Evolutionary conservation across 192 early-diverging fungal genomes (phyloP), one percentile per base, ranked within the genome.

Genomic region (Gaertneriomyces semiglobifer): DNA sequence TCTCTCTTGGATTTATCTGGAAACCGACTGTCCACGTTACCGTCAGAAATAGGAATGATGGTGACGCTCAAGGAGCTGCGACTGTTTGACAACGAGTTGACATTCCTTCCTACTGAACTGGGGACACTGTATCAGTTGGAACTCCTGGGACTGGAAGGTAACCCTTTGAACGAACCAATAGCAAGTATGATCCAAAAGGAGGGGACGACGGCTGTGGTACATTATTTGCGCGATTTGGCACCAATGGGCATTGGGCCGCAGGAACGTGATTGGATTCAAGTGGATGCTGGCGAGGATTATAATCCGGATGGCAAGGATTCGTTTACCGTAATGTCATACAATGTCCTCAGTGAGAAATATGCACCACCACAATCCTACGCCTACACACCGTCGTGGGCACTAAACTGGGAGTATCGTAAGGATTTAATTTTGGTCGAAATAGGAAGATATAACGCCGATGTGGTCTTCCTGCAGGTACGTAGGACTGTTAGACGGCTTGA

Each of bases 321-420:
- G 8, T 87, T 96, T 42, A 93, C 93, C 0, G 87, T 94, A 6
- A 85, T 98, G 66, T 92, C 84, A 68, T 97, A 96, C 81, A 98
- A 98, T 75, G 90, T 90, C 45, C 81, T 98, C 16, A 89, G 86
- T 64, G 88, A 93, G 42, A 91, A 89, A 73, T 96, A 94, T 66
- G 93, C 93, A 4, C 90, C 94, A 2, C 77, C 90, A 41, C 86
- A 88, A 67, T 79, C 85, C 72, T 97, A 96, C 80, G 89, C 88
- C 47, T 98, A 98, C 78, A 91, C 90, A 18, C 96, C 96, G 25
- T 90, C 92, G 7, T 98, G 94, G 94, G 94, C 90, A 1, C 80
- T 98, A 44, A 70, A 78, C 0, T 97, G 96, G 94, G 91, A 95
- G 48, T 93, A 96, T 74, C 88, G 96, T 53, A 92, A 88, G 69